These are phyloP conservation scores for Pseudohalonectria lignicola DNA, from an alignment of 2,329 filamentous ascomycete species.

Conservation along the genomic window DNA sequence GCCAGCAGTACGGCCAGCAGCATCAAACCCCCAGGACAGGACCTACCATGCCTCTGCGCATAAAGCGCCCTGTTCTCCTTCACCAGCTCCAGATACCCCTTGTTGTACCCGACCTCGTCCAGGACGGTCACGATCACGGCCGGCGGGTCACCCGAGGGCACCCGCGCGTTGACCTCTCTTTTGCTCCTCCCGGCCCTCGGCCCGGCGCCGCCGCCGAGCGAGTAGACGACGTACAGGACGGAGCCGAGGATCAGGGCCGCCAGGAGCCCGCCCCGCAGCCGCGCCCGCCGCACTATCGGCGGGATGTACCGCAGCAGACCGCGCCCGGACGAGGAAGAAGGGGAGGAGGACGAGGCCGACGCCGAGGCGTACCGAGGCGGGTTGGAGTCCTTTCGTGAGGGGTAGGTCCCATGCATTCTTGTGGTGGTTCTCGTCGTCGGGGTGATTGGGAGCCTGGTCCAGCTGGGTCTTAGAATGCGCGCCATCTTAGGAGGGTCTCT, in stretches of 20 bases:
- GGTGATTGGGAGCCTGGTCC: no score
- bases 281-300: conserved; percentile 46
- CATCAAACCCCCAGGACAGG: no score
- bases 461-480: no score
- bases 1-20: neutral
- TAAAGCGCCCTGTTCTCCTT: conserved; percentile 77
- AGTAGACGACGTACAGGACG: conserved; percentile 47
- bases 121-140: conserved; percentile 71
- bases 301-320: conserved; percentile 15
- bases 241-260: conserved; percentile 41
- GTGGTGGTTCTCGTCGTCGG: conserved; percentile 2
- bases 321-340: no score
- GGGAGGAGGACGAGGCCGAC: conserved; percentile 38
- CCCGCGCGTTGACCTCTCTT: conserved; percentile 9
- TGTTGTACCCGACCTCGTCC: conserved; percentile 49
- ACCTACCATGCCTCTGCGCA: conserved; percentile 72
- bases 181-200: neutral
- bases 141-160: conserved; percentile 43
- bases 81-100: conserved; percentile 60
- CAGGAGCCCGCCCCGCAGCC: conserved; percentile 48
- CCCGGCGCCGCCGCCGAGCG: conserved; percentile 14
- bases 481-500: no score
- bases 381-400: conserved; percentile 72
- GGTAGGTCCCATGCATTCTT: conserved; percentile 82
- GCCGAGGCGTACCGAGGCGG: conserved; percentile 56